Conservation (phyloP, 208 protist species). For the Trypanosomatidae sp. region DNA sequence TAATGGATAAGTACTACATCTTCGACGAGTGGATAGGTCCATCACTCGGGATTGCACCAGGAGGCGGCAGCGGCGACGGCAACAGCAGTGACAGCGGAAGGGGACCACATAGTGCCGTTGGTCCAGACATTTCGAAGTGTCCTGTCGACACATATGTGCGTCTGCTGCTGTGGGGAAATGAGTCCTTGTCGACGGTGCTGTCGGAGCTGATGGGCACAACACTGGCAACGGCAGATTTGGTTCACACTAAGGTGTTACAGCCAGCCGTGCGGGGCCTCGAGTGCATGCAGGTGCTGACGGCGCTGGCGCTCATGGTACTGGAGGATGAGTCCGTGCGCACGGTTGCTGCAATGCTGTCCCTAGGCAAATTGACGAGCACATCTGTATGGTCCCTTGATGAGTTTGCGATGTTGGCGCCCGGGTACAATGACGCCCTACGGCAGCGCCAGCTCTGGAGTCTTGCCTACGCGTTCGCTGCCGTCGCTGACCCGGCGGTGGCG, state of each 20-base stretch:
- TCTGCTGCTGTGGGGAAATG: constrained; percentile 19
- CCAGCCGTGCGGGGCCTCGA: constrained; percentile 17
- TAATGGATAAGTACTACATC: constrained; percentile 33
- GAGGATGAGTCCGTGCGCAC: constrained; percentile 28
- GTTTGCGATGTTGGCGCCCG: constrained; percentile 13
- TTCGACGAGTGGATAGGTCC: constrained; percentile 9
- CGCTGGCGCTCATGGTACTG: constrained; percentile 21
- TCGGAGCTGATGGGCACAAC: constrained; percentile 2
- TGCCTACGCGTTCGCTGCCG: constrained; percentile 16
- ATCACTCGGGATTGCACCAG: constrained; percentile 21
- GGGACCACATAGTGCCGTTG: constrained; percentile 1
- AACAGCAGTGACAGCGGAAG: neutral
- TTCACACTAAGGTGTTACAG: constrained; percentile 8
- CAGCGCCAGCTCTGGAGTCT: constrained; percentile 24
- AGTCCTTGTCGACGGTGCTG: constrained; percentile 4
- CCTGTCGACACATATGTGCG: constrained; percentile 1
- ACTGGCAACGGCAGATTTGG: constrained; percentile 12
- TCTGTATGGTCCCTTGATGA: constrained; percentile 11
- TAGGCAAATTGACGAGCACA: constrained; percentile 6
- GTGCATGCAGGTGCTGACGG: constrained; percentile 25
- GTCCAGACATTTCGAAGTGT: constrained; percentile 10
- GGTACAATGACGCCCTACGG: constrained; percentile 3
- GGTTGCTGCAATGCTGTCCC: constrained; percentile 9
- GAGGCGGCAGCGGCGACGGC: neutral
- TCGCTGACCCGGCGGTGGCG: constrained; percentile 6